Evolutionary conservation across 768 basidiomycete species (phyloP), one percentile per base, ranked within the genome.

Genomic region (Epithele typhae): DNA sequence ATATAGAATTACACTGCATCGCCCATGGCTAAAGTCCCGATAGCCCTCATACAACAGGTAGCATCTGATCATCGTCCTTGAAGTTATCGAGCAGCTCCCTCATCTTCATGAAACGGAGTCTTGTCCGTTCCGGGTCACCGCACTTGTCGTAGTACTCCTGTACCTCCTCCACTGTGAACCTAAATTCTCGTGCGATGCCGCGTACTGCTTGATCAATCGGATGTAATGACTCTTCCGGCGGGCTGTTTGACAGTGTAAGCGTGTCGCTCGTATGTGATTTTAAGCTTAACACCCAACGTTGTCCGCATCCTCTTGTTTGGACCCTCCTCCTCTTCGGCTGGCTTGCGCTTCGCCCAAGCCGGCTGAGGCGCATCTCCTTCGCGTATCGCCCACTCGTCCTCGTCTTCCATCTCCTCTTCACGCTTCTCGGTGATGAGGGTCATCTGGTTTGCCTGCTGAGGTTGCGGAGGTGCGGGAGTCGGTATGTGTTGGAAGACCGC

Each of bases 111-210:
- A 91, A 90, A 25, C 84, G 74, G 19, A 51, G 63, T 52, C 76
- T 74, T 9, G 88, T 88, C 39, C 74, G 73, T 27, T 71, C 75
- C 75, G 87, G 78, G 55, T 88, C 85, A 12, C 83, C 82, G 48
- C 76, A 83, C 51, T 73, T 78, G 57, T 87, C 82, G 51, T 88
- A 88, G 60, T 79, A 87, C 57, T 84, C 85, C 58, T 83, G 76
- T 12, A 91, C 87, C 64, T 91, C 88, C 52, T 82, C 81, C 1
- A 79, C 60, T 1, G 85, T 85, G 61, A 91, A 91, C 40, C 81
- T 72, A 56, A 71, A 84, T 30, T 86, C 79, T 27, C 63, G 68
- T 6, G 87, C 86, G 54, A 91, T 88, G 24, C 82, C 77, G 24
- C 65, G 64, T 32, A 91, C 74, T 10, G 69, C 74, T 56, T 78